These are phyloP conservation scores for Aspergillus novoparasiticus DNA, from an alignment of 2,329 filamentous ascomycete species.

Conservation along the genomic window DNA sequence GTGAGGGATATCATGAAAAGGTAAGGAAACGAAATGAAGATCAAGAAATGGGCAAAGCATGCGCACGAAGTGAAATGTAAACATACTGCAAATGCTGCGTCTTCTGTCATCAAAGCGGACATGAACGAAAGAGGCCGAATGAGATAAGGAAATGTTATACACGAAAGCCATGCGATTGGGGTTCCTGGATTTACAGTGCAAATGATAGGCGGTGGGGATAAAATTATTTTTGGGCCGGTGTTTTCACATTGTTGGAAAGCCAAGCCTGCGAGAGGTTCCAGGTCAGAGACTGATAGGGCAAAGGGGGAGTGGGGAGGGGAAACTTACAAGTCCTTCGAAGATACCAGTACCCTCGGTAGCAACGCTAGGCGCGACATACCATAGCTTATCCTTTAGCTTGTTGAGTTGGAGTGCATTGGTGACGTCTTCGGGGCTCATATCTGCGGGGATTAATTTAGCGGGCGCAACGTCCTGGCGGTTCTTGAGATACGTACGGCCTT, in stretches of 20 bases:
- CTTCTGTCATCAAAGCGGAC: conserved; percentile 45
- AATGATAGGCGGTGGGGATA: conserved; percentile 11
- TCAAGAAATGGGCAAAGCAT: conserved; percentile 26
- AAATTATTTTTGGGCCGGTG: conserved; percentile 44
- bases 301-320: background rate
- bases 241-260: conserved; percentile 83
- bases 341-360: conserved; percentile 80
- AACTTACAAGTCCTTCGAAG: conserved; percentile 71
- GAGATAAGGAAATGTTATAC: conserved; percentile 38
- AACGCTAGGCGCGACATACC: conserved; percentile 82
- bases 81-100: conserved; percentile 42
- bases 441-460: conserved; percentile 47
- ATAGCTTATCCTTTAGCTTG: conserved; percentile 79
- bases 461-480: background rate
- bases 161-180: conserved; percentile 25
- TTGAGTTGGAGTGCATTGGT: conserved; percentile 75
- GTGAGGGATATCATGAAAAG: conserved; percentile 47
- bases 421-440: conserved; percentile 78
- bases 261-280: conserved; percentile 55
- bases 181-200: conserved; percentile 22
- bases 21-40: conserved; percentile 26
- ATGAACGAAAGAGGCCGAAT: conserved; percentile 36
- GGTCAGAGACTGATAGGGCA: conserved; percentile 13
- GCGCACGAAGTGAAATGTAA: conserved; percentile 21
- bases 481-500: conserved; percentile 62